These are phyloP conservation scores for Neocucurbitaria cava DNA, from an alignment of 2,329 filamentous ascomycete genomes.

Conservation along the genomic window DNA sequence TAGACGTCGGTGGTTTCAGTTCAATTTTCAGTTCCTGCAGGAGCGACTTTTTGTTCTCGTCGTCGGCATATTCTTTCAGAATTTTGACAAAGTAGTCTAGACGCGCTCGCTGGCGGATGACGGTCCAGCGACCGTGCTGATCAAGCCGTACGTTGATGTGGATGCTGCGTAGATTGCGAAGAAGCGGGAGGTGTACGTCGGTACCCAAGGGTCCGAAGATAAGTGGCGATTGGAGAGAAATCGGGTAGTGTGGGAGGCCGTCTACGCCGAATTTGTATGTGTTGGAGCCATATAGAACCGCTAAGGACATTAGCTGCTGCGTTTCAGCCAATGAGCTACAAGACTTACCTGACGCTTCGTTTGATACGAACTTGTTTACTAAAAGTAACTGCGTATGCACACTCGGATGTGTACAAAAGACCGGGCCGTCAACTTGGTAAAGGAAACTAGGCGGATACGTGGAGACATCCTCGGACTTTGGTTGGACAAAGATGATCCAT, in stretches of 20 bases:
- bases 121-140: conserved; percentile 12
- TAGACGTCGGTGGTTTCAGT: background rate
- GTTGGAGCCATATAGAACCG: conserved; percentile 29
- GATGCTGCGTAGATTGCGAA: conserved; percentile 28
- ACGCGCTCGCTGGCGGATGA: conserved; percentile 23
- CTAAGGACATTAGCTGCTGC: conserved; percentile 7
- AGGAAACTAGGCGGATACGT: too few relatives aligned
- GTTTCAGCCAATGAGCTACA: background rate
- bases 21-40: conserved; percentile 17
- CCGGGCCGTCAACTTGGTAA: too few relatives aligned
- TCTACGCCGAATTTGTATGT: conserved; percentile 25
- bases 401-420: background rate
- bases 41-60: conserved; percentile 20
- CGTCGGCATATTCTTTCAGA: conserved; percentile 27
- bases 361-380: conserved; percentile 22
- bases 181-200: conserved; percentile 12
- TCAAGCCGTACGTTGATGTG: conserved; percentile 10
- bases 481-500: background rate
- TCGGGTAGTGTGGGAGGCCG: conserved; percentile 3
- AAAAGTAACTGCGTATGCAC: conserved; percentile 18
- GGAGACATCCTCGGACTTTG: background rate
- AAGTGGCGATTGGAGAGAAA: conserved; percentile 18
- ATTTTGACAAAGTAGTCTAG: conserved; percentile 28
- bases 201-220: conserved; percentile 27
- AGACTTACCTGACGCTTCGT: conserved; percentile 21